A percentile compares a stretch with the other conserved stretches of the same genome.
These are phyloP conservation scores for Zanthoxylum bungeanum DNA, from an alignment of 345 rosid genomes.

Conservation along the genomic window DNA sequence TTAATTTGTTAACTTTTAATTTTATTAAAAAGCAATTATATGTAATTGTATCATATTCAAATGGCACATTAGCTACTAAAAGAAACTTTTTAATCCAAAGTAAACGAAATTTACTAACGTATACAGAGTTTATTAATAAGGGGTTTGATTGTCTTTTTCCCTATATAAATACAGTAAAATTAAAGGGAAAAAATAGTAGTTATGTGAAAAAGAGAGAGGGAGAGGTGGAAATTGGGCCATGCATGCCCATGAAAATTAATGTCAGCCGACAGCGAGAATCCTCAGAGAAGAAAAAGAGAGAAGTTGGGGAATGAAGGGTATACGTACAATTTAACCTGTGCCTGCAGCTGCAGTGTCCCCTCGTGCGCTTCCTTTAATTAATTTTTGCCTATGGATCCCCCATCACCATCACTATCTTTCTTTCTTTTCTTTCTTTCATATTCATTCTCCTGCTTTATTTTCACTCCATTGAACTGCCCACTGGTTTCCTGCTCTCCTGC, in stretches of 20 bases:
- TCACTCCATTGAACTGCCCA: background rate
- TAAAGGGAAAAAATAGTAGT: background rate
- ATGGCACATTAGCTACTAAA: too few relatives aligned
- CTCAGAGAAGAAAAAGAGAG: slow-evolving; percentile 7
- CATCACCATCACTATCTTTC: background rate
- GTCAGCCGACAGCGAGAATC: slow-evolving; percentile 51
- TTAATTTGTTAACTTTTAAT: too few relatives aligned
- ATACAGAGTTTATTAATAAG: too few relatives aligned
- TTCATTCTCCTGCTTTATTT: background rate
- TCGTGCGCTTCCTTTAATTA: slow-evolving; percentile 34
- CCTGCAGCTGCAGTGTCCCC: slow-evolving; percentile 23
- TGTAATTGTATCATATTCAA: too few relatives aligned
- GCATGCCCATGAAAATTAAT: slow-evolving; percentile 5
- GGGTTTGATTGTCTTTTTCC: too few relatives aligned
- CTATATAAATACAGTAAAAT: background rate
- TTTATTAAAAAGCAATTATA: too few relatives aligned
- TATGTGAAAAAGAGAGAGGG: background rate
- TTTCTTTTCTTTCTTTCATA: background rate
- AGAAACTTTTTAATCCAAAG: too few relatives aligned
- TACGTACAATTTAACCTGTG: background rate
- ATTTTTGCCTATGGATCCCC: background rate
- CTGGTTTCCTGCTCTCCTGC: background rate
- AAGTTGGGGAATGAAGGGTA: background rate
- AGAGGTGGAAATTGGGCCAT: background rate
- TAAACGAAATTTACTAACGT: too few relatives aligned